A percentile compares a stretch with the other conserved stretches of the same genome.
Conservation (phyloP, 1,284 basidiomycete species). For the Cryptococcus neoformans region DNA sequence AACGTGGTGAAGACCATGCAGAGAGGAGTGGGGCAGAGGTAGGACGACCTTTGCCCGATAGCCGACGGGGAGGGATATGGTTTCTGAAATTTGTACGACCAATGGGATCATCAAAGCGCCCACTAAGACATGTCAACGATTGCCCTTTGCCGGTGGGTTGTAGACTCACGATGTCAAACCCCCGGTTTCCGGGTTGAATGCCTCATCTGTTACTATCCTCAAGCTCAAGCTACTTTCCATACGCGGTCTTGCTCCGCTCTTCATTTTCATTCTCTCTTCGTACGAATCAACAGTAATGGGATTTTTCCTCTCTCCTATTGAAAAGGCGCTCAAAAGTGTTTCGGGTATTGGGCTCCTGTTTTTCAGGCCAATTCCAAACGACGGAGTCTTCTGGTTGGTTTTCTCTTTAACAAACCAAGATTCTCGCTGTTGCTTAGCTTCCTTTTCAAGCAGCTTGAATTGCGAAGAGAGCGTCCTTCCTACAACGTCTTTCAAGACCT, state of each 20-base stretch:
- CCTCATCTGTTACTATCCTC: constrained; percentile 1
- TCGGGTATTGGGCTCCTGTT: constrained; percentile 12
- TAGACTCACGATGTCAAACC: background rate
- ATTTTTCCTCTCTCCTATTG: too few relatives aligned
- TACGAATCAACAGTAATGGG: background rate
- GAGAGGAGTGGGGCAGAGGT: background rate
- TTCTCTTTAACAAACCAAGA: background rate
- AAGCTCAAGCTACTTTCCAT: constrained; percentile 14
- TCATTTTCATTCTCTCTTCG: background rate
- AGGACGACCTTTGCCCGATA: background rate
- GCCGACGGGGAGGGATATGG: background rate
- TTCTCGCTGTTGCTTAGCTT: background rate
- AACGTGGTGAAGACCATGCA: background rate
- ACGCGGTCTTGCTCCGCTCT: constrained; percentile 4
- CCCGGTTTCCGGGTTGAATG: background rate
- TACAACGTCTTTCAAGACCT: constrained; percentile 13
- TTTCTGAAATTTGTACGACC: background rate
- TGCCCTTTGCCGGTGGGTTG: background rate
- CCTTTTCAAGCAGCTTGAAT: background rate
- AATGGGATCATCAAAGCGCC: background rate
- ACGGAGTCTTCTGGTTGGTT: background rate
- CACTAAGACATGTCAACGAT: too few relatives aligned
- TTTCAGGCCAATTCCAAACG: constrained; percentile 6
- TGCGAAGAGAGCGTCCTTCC: background rate
- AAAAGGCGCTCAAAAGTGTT: constrained; percentile 8